Percentiles rank a stretch among this genome's conserved stretches.
Conservation (phyloP, 106 monocot species). For the Dendrobium huoshanense region DNA sequence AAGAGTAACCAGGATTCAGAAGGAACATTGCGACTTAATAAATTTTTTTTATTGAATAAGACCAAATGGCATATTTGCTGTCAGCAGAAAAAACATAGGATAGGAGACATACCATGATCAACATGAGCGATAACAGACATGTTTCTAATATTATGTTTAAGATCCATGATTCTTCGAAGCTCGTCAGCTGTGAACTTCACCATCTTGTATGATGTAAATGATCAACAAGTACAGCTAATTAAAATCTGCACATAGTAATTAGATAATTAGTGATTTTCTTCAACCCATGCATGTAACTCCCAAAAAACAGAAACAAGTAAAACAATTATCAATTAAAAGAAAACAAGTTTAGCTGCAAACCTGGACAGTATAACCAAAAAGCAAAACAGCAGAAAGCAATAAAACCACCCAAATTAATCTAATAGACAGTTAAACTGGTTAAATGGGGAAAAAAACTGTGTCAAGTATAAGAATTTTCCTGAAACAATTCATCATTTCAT, state of each 20-base stretch:
- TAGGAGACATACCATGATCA: conserved; percentile 32
- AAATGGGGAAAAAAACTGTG: background rate
- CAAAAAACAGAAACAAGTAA: background rate
- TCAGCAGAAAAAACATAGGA: background rate
- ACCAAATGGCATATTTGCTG: background rate
- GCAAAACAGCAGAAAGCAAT: background rate
- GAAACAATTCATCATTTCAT: background rate
- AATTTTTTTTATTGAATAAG: background rate
- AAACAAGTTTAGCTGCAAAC: background rate
- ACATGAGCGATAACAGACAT: conserved; percentile 58
- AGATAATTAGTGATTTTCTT: background rate
- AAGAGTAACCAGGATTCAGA: no score
- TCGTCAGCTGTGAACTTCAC: conserved; percentile 56
- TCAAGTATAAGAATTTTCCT: background rate
- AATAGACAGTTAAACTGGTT: background rate
- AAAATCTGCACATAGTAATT: background rate
- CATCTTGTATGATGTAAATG: conserved; percentile 25
- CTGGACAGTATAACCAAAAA: background rate
- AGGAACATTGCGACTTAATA: no score
- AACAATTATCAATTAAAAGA: background rate
- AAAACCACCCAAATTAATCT: background rate
- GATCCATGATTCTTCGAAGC: conserved; percentile 56
- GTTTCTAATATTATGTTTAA: conserved; percentile 54
- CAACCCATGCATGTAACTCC: background rate
- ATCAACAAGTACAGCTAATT: background rate